Percentiles rank a stretch among this genome's conserved stretches.
Conservation (phyloP, 192 early-diverging fungal species). For the Entomortierella chlamydospora region DNA sequence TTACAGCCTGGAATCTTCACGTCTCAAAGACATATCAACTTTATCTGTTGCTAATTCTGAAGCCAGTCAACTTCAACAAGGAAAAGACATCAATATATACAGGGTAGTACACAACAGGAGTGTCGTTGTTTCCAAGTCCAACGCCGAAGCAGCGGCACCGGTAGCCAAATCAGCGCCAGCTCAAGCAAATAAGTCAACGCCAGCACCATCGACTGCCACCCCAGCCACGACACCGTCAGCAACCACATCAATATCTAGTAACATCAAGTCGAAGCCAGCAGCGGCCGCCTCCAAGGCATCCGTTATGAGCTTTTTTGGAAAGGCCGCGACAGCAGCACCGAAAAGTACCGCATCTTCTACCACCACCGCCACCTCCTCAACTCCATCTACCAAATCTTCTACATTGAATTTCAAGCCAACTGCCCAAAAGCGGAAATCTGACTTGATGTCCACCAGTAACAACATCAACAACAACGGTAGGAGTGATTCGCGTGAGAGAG, state of each 20-base stretch:
- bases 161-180: not conserved
- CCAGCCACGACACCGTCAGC: not conserved
- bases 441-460: not conserved
- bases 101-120: constrained; percentile 25
- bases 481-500: not conserved
- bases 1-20: constrained; percentile 43
- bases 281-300: constrained; percentile 16
- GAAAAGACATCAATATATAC: constrained; percentile 38
- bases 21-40: constrained; percentile 30
- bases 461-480: not conserved
- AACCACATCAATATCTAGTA: not conserved
- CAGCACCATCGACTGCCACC: not conserved
- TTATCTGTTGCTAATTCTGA: constrained; percentile 32
- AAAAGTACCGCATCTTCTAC: constrained; percentile 9
- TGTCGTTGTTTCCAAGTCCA: constrained; percentile 17
- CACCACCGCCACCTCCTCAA: not conserved
- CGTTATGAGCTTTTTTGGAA: constrained; percentile 45
- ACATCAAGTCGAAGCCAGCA: constrained; percentile 7
- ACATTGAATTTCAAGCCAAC: constrained; percentile 17
- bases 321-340: constrained; percentile 14
- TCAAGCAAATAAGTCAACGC: not conserved
- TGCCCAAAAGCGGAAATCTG: constrained; percentile 42
- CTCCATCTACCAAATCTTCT: not conserved
- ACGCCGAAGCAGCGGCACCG: not conserved
- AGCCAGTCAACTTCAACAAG: constrained; percentile 36